Evolutionary conservation across 75 land plant genomes (phyloP).

Genomic region (Selaginella moellendorffii): DNA sequence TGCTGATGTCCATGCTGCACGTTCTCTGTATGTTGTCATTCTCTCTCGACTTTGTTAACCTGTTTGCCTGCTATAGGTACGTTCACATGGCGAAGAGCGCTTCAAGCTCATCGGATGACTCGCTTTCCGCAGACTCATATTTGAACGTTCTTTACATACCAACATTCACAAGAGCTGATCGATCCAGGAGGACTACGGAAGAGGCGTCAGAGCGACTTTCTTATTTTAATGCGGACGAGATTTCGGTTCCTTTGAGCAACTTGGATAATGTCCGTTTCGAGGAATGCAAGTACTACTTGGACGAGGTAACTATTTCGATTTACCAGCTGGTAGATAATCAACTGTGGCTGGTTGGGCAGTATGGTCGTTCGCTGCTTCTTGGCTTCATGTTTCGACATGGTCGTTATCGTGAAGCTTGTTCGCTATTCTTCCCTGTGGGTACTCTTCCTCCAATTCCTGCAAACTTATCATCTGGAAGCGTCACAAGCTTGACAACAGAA

Average conservation of each 20-base stretch:
- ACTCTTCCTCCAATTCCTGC: conserved; percentile 40
- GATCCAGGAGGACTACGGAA: conserved; percentile 47
- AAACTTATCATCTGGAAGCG: conserved; percentile 51
- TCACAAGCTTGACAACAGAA: conserved; percentile 68
- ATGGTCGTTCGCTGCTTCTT: conserved; percentile 61
- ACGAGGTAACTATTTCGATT: conserved; percentile 47
- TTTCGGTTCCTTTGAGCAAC: conserved; percentile 67
- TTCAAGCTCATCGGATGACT: conserved; percentile 84
- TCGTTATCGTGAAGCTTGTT: conserved; percentile 75
- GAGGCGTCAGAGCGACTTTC: conserved; percentile 9
- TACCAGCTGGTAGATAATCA: background rate
- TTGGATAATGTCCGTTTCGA: conserved; percentile 55
- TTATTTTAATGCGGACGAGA: conserved; percentile 32
- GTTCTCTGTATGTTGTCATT: conserved; percentile 92
- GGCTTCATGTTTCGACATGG: conserved; percentile 90
- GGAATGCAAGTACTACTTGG: conserved; percentile 72
- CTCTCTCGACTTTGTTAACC: no score
- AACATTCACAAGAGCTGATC: conserved; percentile 70
- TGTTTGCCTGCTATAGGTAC: conserved; percentile 46
- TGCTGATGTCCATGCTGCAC: conserved; percentile 69
- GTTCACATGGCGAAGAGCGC: conserved; percentile 95
- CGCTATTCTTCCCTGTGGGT: conserved; percentile 72
- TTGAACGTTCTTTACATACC: conserved; percentile 92
- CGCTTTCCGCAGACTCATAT: conserved; percentile 99
- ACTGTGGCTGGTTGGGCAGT: conserved; percentile 39